A percentile compares a stretch with the other conserved stretches of the same genome.
Evolutionary conservation across 352 stramenopile genomes (phyloP).

Genomic region (Pythium biforme): DNA sequence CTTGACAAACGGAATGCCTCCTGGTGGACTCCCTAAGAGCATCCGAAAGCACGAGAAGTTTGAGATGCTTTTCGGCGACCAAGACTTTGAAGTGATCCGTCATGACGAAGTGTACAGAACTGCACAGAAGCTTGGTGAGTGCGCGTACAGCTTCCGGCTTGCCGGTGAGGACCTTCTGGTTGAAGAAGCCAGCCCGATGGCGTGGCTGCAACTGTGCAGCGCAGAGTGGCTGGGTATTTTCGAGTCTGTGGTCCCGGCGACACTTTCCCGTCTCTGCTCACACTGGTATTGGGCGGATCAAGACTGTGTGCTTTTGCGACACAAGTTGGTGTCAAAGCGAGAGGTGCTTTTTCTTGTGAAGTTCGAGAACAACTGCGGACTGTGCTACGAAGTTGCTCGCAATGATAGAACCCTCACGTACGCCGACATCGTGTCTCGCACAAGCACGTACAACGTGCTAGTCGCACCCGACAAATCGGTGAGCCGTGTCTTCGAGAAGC

Average conservation of each 20-base stretch:
- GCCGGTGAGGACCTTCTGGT: background rate
- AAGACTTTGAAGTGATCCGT: conserved; percentile 8
- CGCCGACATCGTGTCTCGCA: background rate
- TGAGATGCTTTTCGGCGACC: background rate
- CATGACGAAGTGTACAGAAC: background rate
- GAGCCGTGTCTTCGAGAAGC: background rate
- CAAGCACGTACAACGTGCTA: background rate
- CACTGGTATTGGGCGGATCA: conserved; percentile 9
- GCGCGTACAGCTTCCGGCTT: background rate
- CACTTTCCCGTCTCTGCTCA: background rate
- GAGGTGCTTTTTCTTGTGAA: background rate
- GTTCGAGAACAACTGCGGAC: background rate
- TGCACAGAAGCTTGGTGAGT: background rate
- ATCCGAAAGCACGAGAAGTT: background rate
- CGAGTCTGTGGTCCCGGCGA: background rate
- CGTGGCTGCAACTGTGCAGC: background rate
- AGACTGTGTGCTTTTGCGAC: conserved; percentile 3
- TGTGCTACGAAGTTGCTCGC: conserved; percentile 7
- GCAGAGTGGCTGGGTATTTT: background rate
- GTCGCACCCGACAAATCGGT: background rate
- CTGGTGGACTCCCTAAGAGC: background rate
- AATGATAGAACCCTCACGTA: background rate
- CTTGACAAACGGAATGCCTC: conserved; percentile 1
- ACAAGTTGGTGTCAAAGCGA: background rate
- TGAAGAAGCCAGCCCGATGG: background rate